Conservation (phyloP, 176 grass and related monocot genomes). For the maize (Zea mays) region Zm-B73-REFERENCE-NAM-5.0 NC_050100.1:2703501-2704000, state of each 20-base stretch:
- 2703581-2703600: background rate
- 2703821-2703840: conserved; percentile 56
- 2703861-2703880: conserved; percentile 74
- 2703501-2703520: background rate
- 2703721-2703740: background rate
- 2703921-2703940: conserved; percentile 59
- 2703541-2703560: background rate
- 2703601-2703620: background rate
- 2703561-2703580: background rate
- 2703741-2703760: background rate
- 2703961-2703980: conserved; percentile 97
- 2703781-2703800: background rate
- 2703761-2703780: background rate
- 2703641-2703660: background rate
- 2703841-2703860: conserved; percentile 98
- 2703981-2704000: conserved; percentile 84
- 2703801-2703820: conserved; percentile 8
- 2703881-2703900: conserved; percentile 76
- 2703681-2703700: background rate
- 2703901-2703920: conserved; percentile 77
- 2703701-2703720: background rate
- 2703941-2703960: conserved; percentile 75
- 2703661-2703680: background rate
- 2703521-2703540: background rate
- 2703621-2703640: background rate